Percentiles rank a stretch among this genome's conserved stretches.
Conservation (phyloP, 805 yeast species). For the Helenozyma rhizophorensis region DNA sequence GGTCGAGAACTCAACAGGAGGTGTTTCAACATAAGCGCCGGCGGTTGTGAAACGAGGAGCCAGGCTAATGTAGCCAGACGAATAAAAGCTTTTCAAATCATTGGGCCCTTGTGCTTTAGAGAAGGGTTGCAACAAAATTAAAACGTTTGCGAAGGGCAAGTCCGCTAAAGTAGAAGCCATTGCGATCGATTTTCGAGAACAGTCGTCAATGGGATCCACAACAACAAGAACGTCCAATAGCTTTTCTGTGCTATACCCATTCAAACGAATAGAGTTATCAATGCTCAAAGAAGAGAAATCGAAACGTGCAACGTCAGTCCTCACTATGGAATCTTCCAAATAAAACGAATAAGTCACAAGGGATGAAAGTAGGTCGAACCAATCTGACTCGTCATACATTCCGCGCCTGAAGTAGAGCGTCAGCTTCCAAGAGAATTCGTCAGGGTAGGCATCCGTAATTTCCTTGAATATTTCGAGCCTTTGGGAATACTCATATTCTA, state of each 20-base stretch:
- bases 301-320: slow-evolving; percentile 42
- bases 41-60: slow-evolving; percentile 24
- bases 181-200: slow-evolving; percentile 58
- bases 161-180: slow-evolving; percentile 37
- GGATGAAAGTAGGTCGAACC: slow-evolving; percentile 46
- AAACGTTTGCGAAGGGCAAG: slow-evolving; percentile 48
- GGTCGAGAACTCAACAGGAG: slow-evolving; percentile 1
- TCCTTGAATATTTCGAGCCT: slow-evolving; percentile 35
- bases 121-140: slow-evolving; percentile 58
- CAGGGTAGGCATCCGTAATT: slow-evolving; percentile 25
- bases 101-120: slow-evolving; percentile 31
- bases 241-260: slow-evolving; percentile 20
- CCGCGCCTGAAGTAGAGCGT: neutral
- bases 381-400: slow-evolving; percentile 27
- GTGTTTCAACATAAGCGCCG: slow-evolving; percentile 19
- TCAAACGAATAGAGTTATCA: slow-evolving; percentile 23
- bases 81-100: slow-evolving; percentile 57
- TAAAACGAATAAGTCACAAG: slow-evolving; percentile 42
- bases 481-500: slow-evolving; percentile 44
- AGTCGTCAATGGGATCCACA: slow-evolving; percentile 69
- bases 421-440: slow-evolving; percentile 3
- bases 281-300: slow-evolving; percentile 36
- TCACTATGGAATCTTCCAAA: slow-evolving; percentile 35
- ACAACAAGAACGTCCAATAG: slow-evolving; percentile 54
- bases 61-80: slow-evolving; percentile 37